Base-by-base conservation (phyloP, 306 rosid species). In the Oemleria cerasiformis region DNA sequence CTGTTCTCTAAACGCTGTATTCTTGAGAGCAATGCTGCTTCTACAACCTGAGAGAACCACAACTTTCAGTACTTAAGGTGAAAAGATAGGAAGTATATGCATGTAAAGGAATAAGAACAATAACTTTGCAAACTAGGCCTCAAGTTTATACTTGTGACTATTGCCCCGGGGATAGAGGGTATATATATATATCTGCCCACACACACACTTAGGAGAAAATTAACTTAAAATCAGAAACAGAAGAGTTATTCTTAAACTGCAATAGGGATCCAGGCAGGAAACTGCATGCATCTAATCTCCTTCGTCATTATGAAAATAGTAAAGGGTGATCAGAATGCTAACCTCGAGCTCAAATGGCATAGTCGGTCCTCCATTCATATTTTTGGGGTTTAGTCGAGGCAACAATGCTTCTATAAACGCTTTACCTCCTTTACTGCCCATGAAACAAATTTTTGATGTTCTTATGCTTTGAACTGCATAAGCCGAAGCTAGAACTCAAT, bases 331-430 rank as follows among this genome's bases (percentile, higher is more conserved):
- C 30, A 63, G 34, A 73, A 64, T 36, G 79, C 77, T 64, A 73
- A 95, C 99, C 99, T 95, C 97, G 8, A 95, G 76, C 79, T 89
- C 91, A 91, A 95, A 95, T 66, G 97, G 96, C 99, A 95, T 89
- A 25, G 91, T 83, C 51, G 90, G 96, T 55, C 87, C 96, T 77
- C 99, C 99, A 63, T 86, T 86, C 79, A 77, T 72, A 78, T 49
- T 76, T 86, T 86, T 88, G 67, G 96, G 96, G 84, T 91, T 86
- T 77, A 95, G 84, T 53, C 99, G 88, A 81, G 96, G 86, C 83
- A 95, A 74, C 86, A 95, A 68, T 71, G 92, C 45, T 71, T 95
- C 92, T 15, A 89, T 79, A 80, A 95, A 95, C 68, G 99, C 99
- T 84, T 88, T 83, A 69, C 96, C 97, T 69, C 97, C 99, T 86